A percentile compares a stretch with the other conserved stretches of the same genome.
phyloP scores from a whole-genome alignment of 2,329 filamentous ascomycete species.

The Phyllosticta citrichinensis region DNA sequence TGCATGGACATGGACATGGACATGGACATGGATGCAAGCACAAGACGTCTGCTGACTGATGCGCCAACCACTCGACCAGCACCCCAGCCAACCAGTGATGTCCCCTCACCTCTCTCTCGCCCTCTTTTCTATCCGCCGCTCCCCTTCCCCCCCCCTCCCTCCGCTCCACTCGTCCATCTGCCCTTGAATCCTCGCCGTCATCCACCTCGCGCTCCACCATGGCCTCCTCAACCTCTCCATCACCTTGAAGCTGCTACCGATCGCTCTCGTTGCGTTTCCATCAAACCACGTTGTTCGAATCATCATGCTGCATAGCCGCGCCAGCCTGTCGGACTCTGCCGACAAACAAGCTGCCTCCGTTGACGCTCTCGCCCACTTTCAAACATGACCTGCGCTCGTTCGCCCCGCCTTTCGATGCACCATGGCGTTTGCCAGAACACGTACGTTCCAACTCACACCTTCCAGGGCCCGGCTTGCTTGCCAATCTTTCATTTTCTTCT shows the following conservation, averaged over 20 bases:
- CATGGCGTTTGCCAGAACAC: not conserved
- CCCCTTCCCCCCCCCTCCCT: not conserved
- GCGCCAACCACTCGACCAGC: not conserved
- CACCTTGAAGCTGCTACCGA: not conserved
- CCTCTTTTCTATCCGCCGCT: not conserved
- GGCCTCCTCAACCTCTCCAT: not conserved
- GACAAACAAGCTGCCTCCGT: not conserved
- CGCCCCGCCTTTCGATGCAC: not conserved
- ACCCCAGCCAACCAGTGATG: not conserved
- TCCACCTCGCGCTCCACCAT: not conserved
- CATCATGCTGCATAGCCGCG: not conserved
- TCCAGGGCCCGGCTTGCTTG: not conserved
- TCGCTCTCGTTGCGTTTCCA: not conserved
- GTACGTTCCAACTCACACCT: not conserved
- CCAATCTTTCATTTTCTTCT: not conserved
- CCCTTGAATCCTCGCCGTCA: not conserved
- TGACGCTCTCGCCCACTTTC: not conserved
- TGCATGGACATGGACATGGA: no score
- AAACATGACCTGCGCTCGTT: not conserved
- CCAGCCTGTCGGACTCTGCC: not conserved
- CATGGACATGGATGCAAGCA: not conserved
- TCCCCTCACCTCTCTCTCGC: not conserved
- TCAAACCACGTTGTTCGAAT: not conserved
- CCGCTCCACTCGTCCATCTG: not conserved
- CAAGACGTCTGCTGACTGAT: not conserved